These are phyloP conservation scores for Lecanicillium sp. DNA, from an alignment of 2,329 filamentous ascomycete genomes.

Conservation along the genomic window DNA sequence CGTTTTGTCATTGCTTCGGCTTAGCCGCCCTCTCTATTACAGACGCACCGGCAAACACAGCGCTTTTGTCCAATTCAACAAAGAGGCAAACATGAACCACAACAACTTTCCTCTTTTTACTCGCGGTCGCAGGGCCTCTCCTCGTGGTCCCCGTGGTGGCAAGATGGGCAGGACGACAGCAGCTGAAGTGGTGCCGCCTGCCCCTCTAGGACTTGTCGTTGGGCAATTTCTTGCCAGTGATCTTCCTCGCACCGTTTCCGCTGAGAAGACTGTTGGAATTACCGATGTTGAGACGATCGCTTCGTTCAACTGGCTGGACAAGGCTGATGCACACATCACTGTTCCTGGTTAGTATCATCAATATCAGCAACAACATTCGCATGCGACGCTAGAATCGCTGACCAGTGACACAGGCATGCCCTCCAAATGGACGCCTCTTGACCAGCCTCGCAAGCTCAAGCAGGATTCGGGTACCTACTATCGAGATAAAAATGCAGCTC, in stretches of 20 bases:
- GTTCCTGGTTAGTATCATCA: slow-evolving; percentile 26
- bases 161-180: neutral
- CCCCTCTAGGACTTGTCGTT: neutral
- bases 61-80: neutral
- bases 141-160: neutral
- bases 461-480: slow-evolving; percentile 45
- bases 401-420: slow-evolving; percentile 36
- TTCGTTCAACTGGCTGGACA: slow-evolving; percentile 33
- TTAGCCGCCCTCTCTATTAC: neutral
- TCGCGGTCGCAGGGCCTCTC: neutral
- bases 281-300: slow-evolving; percentile 18
- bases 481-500: slow-evolving; percentile 49
- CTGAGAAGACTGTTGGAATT: neutral
- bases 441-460: slow-evolving; percentile 25
- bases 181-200: neutral
- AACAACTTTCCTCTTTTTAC: neutral
- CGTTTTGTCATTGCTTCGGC: slow-evolving; percentile 1
- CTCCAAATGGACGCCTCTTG: slow-evolving; percentile 42
- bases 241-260: neutral
- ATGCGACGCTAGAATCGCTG: slow-evolving; percentile 1
- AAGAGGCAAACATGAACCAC: slow-evolving; percentile 1
- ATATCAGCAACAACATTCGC: slow-evolving; percentile 2
- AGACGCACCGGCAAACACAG: neutral
- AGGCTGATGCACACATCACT: slow-evolving; percentile 22
- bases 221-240: neutral